Conservation (phyloP, 1,284 basidiomycete species). For the Gymnopus androsaceus region DNA sequence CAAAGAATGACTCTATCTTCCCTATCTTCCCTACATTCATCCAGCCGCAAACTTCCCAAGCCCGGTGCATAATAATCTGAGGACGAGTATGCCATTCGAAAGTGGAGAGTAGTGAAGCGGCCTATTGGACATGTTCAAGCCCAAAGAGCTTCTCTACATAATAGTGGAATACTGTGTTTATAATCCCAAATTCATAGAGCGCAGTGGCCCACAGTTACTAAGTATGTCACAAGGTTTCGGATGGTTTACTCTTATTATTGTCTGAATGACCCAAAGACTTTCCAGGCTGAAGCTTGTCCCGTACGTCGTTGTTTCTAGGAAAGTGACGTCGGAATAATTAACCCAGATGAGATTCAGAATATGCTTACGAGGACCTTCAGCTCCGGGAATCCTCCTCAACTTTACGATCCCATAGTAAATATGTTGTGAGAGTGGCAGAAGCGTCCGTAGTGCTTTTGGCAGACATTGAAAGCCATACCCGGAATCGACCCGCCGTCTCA, state of each 20-base stretch:
- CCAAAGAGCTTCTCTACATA: too few species aligned
- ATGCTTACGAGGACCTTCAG: constrained; percentile 75
- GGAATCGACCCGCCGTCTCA: constrained; percentile 85
- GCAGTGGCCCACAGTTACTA: too few species aligned
- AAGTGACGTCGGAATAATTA: constrained; percentile 11
- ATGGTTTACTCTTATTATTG: constrained; percentile 25
- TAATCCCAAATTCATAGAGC: too few species aligned
- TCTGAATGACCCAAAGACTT: constrained; percentile 86
- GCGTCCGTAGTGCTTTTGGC: constrained; percentile 32
- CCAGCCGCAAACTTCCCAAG: background rate
- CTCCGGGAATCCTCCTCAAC: constrained; percentile 91
- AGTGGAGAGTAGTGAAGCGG: too few species aligned
- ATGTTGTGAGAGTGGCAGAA: constrained; percentile 43
- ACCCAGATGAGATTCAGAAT: background rate
- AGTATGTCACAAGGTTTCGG: too few species aligned
- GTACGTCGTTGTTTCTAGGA: constrained; percentile 82
- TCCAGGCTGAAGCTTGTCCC: constrained; percentile 79
- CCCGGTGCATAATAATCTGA: too few species aligned
- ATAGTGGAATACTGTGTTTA: too few species aligned
- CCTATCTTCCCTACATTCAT: background rate
- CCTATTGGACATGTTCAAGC: too few species aligned
- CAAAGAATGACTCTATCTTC: background rate
- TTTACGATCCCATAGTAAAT: constrained; percentile 79
- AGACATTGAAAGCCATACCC: constrained; percentile 74
- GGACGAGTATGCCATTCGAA: too few species aligned